These are phyloP conservation scores for Talaromyces sp. DNA, from an alignment of 2,329 filamentous ascomycete species.

Conservation along the genomic window DNA sequence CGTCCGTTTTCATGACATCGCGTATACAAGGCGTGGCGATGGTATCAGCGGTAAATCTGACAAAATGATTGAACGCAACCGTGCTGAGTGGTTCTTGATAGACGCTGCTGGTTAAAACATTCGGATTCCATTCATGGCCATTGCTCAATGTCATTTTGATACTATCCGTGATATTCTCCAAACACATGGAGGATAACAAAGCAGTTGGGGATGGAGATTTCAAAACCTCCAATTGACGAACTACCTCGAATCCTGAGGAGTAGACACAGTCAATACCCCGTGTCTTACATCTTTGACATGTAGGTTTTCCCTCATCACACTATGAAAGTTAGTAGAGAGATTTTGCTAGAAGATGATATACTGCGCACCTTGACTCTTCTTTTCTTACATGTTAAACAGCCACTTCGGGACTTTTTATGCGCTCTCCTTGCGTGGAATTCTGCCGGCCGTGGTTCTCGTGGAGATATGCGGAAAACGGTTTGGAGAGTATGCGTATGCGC, in stretches of 20 bases:
- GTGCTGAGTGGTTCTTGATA: constrained; percentile 9
- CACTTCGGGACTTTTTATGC: constrained; percentile 33
- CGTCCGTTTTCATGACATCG: constrained; percentile 26
- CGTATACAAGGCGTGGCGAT: constrained; percentile 15
- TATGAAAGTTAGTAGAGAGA: constrained; percentile 8
- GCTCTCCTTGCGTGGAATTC: constrained; percentile 12
- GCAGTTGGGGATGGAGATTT: not conserved
- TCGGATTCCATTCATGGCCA: not conserved
- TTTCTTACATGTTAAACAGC: constrained; percentile 33
- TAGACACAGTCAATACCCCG: constrained; percentile 28
- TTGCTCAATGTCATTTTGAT: constrained; percentile 13
- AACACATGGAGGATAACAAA: constrained; percentile 18
- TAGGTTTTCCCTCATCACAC: constrained; percentile 36
- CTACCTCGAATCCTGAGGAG: not conserved
- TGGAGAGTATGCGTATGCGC: constrained; percentile 5
- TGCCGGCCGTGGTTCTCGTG: not conserved
- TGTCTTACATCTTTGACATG: constrained; percentile 28
- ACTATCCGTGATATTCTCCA: constrained; percentile 16
- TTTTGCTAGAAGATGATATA: not conserved
- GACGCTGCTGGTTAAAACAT: not conserved
- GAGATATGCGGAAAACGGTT: constrained; percentile 15
- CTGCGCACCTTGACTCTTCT: constrained; percentile 32
- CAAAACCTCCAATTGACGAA: not conserved
- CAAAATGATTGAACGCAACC: constrained; percentile 26
- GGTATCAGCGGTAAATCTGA: constrained; percentile 16